Evolutionary conservation across 2,329 filamentous ascomycete species (phyloP).

Genomic region (Amylocarpus encephaloides): DNA sequence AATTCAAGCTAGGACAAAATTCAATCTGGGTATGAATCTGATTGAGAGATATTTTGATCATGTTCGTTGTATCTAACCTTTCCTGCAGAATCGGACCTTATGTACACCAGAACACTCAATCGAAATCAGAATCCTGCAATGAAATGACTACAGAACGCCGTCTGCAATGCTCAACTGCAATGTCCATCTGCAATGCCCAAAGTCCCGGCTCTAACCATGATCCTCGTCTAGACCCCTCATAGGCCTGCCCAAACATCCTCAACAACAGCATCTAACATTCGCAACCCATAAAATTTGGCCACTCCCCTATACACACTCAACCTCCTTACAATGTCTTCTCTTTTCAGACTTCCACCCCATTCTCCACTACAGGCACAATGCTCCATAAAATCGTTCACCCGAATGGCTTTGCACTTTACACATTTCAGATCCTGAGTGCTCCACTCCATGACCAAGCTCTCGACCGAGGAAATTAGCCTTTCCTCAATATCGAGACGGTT

Average conservation of each 20-base stretch:
- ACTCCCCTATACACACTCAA: slow-evolving; percentile 69
- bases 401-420: slow-evolving; percentile 58
- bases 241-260: slow-evolving; percentile 50
- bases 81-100: background rate
- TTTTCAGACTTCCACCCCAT: slow-evolving; percentile 69
- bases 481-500: slow-evolving; percentile 81
- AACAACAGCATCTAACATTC: slow-evolving; percentile 74
- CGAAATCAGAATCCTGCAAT: background rate
- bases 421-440: slow-evolving; percentile 87
- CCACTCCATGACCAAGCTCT: slow-evolving; percentile 73
- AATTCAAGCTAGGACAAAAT: too few species aligned
- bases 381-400: slow-evolving; percentile 92
- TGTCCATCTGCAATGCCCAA: background rate
- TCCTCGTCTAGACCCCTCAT: slow-evolving; percentile 22
- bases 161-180: slow-evolving; percentile 1
- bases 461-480: slow-evolving; percentile 67
- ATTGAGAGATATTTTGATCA: too few species aligned
- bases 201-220: slow-evolving; percentile 3
- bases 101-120: background rate
- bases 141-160: background rate
- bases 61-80: too few species aligned
- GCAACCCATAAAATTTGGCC: slow-evolving; percentile 70
- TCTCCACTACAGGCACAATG: slow-evolving; percentile 88
- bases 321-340: slow-evolving; percentile 56
- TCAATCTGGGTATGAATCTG: too few species aligned